phyloP scores from a whole-genome alignment of 2,329 filamentous ascomycete species.

The Paraphaeosphaeria sporulosa region DNA sequence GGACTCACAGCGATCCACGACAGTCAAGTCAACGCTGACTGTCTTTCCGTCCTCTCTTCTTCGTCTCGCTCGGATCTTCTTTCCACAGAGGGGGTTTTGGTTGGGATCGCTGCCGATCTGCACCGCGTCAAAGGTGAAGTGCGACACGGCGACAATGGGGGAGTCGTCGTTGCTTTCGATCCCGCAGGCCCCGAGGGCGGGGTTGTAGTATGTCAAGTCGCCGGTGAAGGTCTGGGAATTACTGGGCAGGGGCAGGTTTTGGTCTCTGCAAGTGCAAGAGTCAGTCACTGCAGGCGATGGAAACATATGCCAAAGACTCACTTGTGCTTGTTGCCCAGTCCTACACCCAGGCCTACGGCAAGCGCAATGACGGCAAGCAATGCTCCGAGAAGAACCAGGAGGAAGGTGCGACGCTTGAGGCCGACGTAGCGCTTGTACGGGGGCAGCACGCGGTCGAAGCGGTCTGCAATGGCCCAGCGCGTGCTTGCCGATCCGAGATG shows the following conservation, averaged over 20 bases:
- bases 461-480: constrained; percentile 26
- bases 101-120: constrained; percentile 63
- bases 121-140: constrained; percentile 70
- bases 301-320: no score
- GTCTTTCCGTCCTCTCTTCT: constrained; percentile 53
- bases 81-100: constrained; percentile 71
- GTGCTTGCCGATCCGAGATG: constrained; percentile 15
- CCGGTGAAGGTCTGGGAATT: constrained; percentile 64
- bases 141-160: constrained; percentile 71
- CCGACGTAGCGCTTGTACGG: constrained; percentile 45
- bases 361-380: constrained; percentile 36
- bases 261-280: constrained; percentile 23
- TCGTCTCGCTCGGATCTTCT: constrained; percentile 68
- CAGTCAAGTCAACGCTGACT: constrained; percentile 65
- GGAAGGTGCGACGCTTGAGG: constrained; percentile 42
- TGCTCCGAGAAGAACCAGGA: constrained; percentile 35
- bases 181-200: constrained; percentile 75
- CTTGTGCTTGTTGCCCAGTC: constrained; percentile 29
- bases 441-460: constrained; percentile 42
- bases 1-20: constrained; percentile 71
- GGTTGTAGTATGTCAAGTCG: constrained; percentile 74
- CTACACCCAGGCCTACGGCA: constrained; percentile 49
- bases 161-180: constrained; percentile 62
- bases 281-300: no score
- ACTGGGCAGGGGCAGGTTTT: constrained; percentile 61